Evolutionary conservation across 345 rosid species (phyloP), one percentile per base, ranked within the genome.

Genomic region (Gynandropsis gynandra): DNA sequence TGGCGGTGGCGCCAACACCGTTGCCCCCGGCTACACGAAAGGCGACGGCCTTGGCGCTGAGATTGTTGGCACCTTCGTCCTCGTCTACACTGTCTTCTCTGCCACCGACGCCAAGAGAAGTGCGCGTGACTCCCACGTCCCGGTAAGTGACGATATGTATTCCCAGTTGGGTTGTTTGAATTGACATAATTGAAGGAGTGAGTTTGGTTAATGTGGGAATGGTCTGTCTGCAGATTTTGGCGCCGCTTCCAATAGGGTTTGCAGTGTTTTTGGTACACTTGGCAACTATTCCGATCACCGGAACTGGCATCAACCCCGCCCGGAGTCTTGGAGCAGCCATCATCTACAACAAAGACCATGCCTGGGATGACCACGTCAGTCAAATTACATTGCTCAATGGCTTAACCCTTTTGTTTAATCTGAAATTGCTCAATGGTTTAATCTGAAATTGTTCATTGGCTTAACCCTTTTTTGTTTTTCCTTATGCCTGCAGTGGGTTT

Each of bases 291-390:
- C n/a, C n/a, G n/a, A n/a, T n/a, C n/a, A n/a, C n/a, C n/a, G n/a
- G n/a, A n/a, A n/a, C n/a, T n/a, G n/a, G n/a, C n/a, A n/a, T n/a
- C n/a, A n/a, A n/a, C n/a, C n/a, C n/a, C n/a, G n/a, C n/a, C n/a
- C n/a, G n/a, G n/a, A n/a, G n/a, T n/a, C n/a, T n/a, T n/a, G n/a
- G n/a, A 39, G 86, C 87, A 19, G 79, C 87, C 58, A 80, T 80
- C 61, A 72, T 80, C 68, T 80, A 46, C 79, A 71, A 80, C 80
- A 52, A 27, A 49, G 70, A 63, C 66, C 64, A 33, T 16, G 57
- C 71, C 10, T 80, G 87, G 87, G 67, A 80, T 54, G 87, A 80
- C 59, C 87, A 80, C 9, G 82, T 80, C 40, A 74, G 77, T 39
- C 37, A 5, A 33, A 27, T 10, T 14, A 24, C 2, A 17, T 40